These are phyloP conservation scores for Neocucurbitaria cava DNA, from an alignment of 2,329 filamentous ascomycete species.

Conservation along the genomic window DNA sequence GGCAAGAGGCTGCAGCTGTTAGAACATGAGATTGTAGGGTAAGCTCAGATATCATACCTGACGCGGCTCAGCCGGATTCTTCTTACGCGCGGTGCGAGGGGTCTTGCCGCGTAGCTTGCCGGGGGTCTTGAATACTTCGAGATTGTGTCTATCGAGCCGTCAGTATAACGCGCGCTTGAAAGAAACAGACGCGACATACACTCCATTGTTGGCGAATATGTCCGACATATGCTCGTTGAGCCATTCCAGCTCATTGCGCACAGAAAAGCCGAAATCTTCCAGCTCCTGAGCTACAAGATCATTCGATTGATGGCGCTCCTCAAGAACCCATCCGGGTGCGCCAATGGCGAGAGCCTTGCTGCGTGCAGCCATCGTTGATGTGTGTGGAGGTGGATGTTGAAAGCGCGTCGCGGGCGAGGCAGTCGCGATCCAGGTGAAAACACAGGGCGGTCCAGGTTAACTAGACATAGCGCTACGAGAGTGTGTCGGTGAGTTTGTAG, in stretches of 20 bases:
- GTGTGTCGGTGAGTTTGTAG: slow-evolving; percentile 15
- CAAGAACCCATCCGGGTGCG: slow-evolving; percentile 82
- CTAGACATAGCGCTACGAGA: slow-evolving; percentile 26
- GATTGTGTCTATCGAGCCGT: slow-evolving; percentile 71
- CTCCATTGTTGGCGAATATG: slow-evolving; percentile 84
- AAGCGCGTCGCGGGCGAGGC: slow-evolving; percentile 33
- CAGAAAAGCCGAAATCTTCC: slow-evolving; percentile 92
- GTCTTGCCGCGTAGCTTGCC: slow-evolving; percentile 84
- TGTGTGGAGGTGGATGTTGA: slow-evolving; percentile 12
- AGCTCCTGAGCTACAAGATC: slow-evolving; percentile 81
- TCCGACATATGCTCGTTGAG: slow-evolving; percentile 98
- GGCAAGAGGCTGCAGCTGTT: slow-evolving; percentile 53
- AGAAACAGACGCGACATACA: slow-evolving; percentile 65
- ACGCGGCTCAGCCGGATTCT: slow-evolving; percentile 60
- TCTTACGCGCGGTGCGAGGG: slow-evolving; percentile 73
- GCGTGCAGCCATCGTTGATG: slow-evolving; percentile 39
- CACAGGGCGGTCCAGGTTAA: slow-evolving; percentile 12
- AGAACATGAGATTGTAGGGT: slow-evolving; percentile 23
- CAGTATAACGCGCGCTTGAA: slow-evolving; percentile 23
- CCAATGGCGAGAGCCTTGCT: slow-evolving; percentile 67
- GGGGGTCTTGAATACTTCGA: slow-evolving; percentile 95
- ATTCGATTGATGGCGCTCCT: slow-evolving; percentile 80
- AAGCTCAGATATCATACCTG: slow-evolving; percentile 68
- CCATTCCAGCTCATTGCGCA: slow-evolving; percentile 95
- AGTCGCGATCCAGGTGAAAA: slow-evolving; percentile 17